Evolutionary conservation across 1,139 yeast genomes (phyloP), one percentile per base, ranked within the genome.

Genomic region (Saccharomyces hybrid): DNA sequence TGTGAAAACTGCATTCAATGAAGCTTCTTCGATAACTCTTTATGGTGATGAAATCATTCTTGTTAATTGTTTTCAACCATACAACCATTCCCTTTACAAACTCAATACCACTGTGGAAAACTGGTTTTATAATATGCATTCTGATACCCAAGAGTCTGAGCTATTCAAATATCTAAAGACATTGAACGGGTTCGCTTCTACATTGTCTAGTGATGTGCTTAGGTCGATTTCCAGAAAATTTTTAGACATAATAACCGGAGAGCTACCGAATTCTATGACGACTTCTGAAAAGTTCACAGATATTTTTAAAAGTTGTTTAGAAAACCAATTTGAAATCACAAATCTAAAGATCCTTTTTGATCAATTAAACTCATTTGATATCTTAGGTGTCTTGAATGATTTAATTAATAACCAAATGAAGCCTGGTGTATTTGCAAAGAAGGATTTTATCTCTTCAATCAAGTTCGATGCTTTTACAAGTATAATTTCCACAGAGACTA

Each of bases 1-100:
- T 62, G 76, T 86, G 55, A 78, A 77, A 56, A 82, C 78, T 53
- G 76, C 77, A 51, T 75, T 82, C 42, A 77, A 77, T 56, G 93
- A 87, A 63, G 76, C 84, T 0, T 66, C 81, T 27, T 70, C 77
- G 1, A 58, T 81, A 14, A 71, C 69, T 20, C 55, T 68, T 14
- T 59, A 59, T 29, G 60, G 61, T n/a, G 61, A 62, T 48, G 71
- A 62, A 34, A 55, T 68, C 5, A 55, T 67, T 32, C 51, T 67
- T 14, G 58, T 68, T 4, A 68, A 67, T 53, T 59, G 63, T 47
- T 54, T 64, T 38, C 62, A 62, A 26, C 55, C 52, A 46, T 66
- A 59, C 48, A 61, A 62, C 29, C 69, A 68, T 53, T 59, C 64
- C 1, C 58, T 64, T 41, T 68, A 61, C 57, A 66, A 64, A 51